These are phyloP conservation scores for Bassia scoparia DNA, from an alignment of 148 eudicot genomes.

Conservation along the genomic window DNA sequence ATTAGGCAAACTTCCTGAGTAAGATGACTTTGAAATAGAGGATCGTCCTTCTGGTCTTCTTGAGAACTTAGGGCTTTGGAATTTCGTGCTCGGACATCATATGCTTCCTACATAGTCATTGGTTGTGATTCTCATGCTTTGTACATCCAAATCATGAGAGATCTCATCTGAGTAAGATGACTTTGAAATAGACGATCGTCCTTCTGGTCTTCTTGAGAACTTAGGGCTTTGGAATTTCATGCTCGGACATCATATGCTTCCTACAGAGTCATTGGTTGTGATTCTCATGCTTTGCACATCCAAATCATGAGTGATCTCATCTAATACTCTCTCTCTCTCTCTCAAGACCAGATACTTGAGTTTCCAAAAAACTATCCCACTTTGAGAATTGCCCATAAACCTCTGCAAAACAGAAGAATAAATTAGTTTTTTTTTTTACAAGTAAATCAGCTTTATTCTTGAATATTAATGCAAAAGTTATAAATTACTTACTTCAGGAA, in stretches of 20 bases:
- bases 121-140: too few relatives aligned
- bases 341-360: conserved; percentile 74
- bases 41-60: too few relatives aligned
- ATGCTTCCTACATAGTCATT: too few relatives aligned
- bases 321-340: conserved; percentile 54
- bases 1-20: too few relatives aligned
- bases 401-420: conserved; percentile 35
- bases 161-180: conserved; percentile 30
- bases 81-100: too few relatives aligned
- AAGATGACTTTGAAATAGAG: too few relatives aligned
- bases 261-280: conserved; percentile 32
- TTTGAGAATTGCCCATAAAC: conserved; percentile 71
- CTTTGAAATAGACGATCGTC: conserved; percentile 35
- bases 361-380: conserved; percentile 62
- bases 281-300: conserved; percentile 50
- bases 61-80: too few relatives aligned
- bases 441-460: not conserved
- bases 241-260: conserved; percentile 58
- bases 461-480: not conserved
- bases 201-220: conserved; percentile 57
- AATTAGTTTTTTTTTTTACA: too few relatives aligned
- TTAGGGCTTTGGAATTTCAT: conserved; percentile 66
- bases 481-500: not conserved
- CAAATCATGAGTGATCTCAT: conserved; percentile 55
- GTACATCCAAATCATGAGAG: too few relatives aligned